phyloP scores from a whole-genome alignment of 768 basidiomycete species.

The Boletus sp. region DNA sequence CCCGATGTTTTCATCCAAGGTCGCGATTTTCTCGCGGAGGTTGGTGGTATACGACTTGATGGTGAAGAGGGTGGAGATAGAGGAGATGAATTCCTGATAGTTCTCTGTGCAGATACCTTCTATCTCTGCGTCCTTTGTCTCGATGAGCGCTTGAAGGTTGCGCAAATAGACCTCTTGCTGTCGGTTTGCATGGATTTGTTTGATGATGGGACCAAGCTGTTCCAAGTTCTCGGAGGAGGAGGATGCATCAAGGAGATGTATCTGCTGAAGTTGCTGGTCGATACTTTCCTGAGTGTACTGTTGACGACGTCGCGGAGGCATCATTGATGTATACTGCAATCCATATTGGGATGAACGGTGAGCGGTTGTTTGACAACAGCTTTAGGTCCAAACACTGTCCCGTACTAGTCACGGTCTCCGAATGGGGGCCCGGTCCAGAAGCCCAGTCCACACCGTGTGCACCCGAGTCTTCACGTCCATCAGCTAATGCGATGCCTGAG shows the following conservation, averaged over 20 bases:
- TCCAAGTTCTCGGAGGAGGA: slow-evolving; percentile 93
- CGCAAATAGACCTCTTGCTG: slow-evolving; percentile 89
- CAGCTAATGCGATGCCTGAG: slow-evolving; percentile 27
- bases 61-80: slow-evolving; percentile 92
- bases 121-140: slow-evolving; percentile 94
- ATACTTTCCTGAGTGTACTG: slow-evolving; percentile 80
- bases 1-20: slow-evolving; percentile 83
- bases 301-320: slow-evolving; percentile 73
- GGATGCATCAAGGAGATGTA: slow-evolving; percentile 82
- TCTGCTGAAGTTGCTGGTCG: slow-evolving; percentile 88
- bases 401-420: not conserved
- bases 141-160: slow-evolving; percentile 81
- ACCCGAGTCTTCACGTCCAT: not conserved
- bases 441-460: not conserved
- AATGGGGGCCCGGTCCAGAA: not conserved
- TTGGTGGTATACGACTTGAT: slow-evolving; percentile 96
- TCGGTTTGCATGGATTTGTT: slow-evolving; percentile 83
- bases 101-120: slow-evolving; percentile 94
- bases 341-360: slow-evolving; percentile 13
- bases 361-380: slow-evolving; percentile 38
- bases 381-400: slow-evolving; percentile 34
- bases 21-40: slow-evolving; percentile 87
- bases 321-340: slow-evolving; percentile 27
- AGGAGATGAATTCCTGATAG: slow-evolving; percentile 96
- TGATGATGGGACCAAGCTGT: slow-evolving; percentile 92